Percentiles rank a stretch among this genome's conserved stretches.
These are phyloP conservation scores for Xylariaceae sp. DNA, from an alignment of 2,329 filamentous ascomycete species.

Conservation along the genomic window DNA sequence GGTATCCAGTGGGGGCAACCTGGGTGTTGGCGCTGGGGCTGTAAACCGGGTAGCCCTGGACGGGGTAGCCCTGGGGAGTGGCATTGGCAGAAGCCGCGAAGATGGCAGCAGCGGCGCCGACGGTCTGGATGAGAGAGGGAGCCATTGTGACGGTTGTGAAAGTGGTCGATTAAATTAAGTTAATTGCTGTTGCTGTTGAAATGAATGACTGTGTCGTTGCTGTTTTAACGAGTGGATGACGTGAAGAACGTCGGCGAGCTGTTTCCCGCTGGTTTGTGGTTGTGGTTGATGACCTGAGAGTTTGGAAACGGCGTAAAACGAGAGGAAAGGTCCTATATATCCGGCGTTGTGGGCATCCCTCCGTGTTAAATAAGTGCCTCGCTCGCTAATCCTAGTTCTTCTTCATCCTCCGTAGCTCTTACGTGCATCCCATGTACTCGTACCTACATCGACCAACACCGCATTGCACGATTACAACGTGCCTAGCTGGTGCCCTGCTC, in stretches of 20 bases:
- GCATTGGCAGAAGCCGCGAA: constrained; percentile 19
- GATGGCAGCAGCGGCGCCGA: constrained; percentile 34
- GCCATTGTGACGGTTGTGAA: constrained; percentile 32
- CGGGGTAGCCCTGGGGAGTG: constrained; percentile 10
- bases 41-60: constrained; percentile 8
- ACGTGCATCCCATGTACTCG: background rate
- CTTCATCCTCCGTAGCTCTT: background rate
- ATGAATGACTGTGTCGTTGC: constrained; percentile 24
- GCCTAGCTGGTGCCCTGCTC: background rate
- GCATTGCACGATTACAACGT: no score
- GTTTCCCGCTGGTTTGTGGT: constrained; percentile 25
- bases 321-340: constrained; percentile 7
- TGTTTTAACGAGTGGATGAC: constrained; percentile 39
- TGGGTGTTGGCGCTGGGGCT: background rate
- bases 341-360: constrained; percentile 5
- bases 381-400: constrained; percentile 7
- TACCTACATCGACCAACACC: background rate
- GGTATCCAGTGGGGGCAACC: background rate
- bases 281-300: constrained; percentile 26
- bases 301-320: constrained; percentile 20
- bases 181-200: constrained; percentile 25
- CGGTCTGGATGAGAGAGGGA: constrained; percentile 36
- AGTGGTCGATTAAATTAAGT: background rate
- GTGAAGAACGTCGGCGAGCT: constrained; percentile 41
- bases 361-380: constrained; percentile 13